A percentile compares a stretch with the other conserved stretches of the same genome.
Evolutionary conservation across 192 early-diverging fungal genomes (phyloP).

Genomic region (Entomortierella beljakovae): DNA sequence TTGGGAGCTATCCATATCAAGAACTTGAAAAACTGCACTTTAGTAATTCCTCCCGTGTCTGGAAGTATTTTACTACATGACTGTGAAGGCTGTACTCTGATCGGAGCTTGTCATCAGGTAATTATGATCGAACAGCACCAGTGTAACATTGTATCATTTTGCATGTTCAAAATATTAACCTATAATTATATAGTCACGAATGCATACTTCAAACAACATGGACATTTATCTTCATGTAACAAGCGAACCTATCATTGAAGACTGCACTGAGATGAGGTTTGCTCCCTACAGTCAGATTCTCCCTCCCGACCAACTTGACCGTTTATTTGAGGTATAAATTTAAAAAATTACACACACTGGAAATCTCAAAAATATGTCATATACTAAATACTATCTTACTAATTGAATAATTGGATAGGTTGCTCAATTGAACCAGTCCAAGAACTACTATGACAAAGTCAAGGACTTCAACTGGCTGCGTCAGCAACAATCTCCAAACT

Average conservation of each 20-base stretch:
- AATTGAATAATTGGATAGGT: slow-evolving; percentile 11
- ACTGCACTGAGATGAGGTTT: slow-evolving; percentile 76
- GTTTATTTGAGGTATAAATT: slow-evolving; percentile 35
- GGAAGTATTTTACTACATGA: slow-evolving; percentile 81
- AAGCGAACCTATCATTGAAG: slow-evolving; percentile 91
- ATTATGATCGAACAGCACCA: not conserved
- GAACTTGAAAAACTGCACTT: slow-evolving; percentile 66
- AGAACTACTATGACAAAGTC: slow-evolving; percentile 70
- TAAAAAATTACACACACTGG: not conserved
- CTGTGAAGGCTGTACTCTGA: slow-evolving; percentile 68
- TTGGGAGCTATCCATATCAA: slow-evolving; percentile 84
- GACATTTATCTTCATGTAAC: slow-evolving; percentile 76
- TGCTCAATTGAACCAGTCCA: slow-evolving; percentile 40
- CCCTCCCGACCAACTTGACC: slow-evolving; percentile 37
- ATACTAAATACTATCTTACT: not conserved
- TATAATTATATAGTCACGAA: slow-evolving; percentile 70
- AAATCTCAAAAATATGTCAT: not conserved
- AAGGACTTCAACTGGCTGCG: slow-evolving; percentile 96
- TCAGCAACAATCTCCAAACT: slow-evolving; percentile 83
- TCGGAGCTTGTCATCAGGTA: slow-evolving; percentile 85
- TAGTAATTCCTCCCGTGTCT: slow-evolving; percentile 75
- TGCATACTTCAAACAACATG: slow-evolving; percentile 77
- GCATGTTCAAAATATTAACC: slow-evolving; percentile 1
- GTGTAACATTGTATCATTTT: not conserved
- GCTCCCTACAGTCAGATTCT: slow-evolving; percentile 64